Base-by-base conservation (phyloP, 2,329 filamentous ascomycete genomes). In the Sphaceloma murrayae region DNA sequence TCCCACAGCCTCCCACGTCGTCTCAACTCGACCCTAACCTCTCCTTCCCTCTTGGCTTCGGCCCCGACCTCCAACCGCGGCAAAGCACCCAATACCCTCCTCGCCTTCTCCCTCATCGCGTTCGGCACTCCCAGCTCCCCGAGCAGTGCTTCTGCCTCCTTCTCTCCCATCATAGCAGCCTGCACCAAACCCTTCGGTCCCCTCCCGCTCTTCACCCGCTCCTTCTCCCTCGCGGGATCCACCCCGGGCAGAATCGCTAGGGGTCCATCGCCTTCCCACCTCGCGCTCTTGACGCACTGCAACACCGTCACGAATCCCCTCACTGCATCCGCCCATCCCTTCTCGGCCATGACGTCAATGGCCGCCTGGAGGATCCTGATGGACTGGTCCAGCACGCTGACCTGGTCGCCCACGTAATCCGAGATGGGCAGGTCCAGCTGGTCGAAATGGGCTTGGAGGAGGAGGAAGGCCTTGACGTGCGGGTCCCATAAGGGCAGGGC, bases 401-500 rank as follows among this genome's bases (percentile, higher is more conserved):
- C 81, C 64, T 94, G 85, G 62, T 98, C 91, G 55, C 91, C 91
- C 2, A 98, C 87, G 58, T 98, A 98, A 71, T 98, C 91, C 1
- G 85, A 82, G 47, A 98, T 95, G 3, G 93, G 93, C 3, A 98
- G 77, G 45, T 89, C 80, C 53, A 96, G 82, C 46, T 89, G 82
- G 14, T 84, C 86, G 77, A 98, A 94, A 64, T 95, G 87, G 0
- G 91, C 87, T 63, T 98, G 93, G 0, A 98, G 73, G 1, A 98
- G 73, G 27, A 98, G 68, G 67, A 95, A 96, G 0, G 91, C 80
- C 63, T 98, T 98, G 58, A 96, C 86, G 59, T 98, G 91, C 0
- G 91, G 91, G 66, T 98, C 91, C 91, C 91, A 98, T 80, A 98
- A 84, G 1, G 89, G 89, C 30, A 95, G 67, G 7, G 78, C 80